Percentiles rank a stretch among this genome's conserved stretches.
phyloP scores from a whole-genome alignment of 768 basidiomycete genomes.

The Lentinula detonsa region DNA sequence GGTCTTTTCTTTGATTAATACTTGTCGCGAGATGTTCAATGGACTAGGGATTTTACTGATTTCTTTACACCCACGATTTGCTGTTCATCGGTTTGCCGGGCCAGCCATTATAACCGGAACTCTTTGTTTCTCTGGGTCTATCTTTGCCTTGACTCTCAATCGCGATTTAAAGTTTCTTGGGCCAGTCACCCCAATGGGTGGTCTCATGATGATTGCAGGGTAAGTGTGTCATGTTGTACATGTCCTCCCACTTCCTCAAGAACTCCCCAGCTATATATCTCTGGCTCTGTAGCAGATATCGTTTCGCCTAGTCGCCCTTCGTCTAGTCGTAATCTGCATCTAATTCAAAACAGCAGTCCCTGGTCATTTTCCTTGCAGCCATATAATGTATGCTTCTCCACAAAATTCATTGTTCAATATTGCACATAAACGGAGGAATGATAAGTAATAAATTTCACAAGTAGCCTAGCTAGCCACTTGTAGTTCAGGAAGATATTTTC shows the following conservation, averaged over 20 bases:
- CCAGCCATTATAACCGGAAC: slow-evolving; percentile 58
- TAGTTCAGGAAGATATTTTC: no score
- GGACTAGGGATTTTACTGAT: slow-evolving; percentile 60
- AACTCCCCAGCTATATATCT: slow-evolving; percentile 39
- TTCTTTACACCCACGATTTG: slow-evolving; percentile 58
- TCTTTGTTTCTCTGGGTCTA: slow-evolving; percentile 57
- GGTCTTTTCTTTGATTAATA: slow-evolving; percentile 8
- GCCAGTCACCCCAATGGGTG: slow-evolving; percentile 65
- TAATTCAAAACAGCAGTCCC: no score
- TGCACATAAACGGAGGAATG: no score
- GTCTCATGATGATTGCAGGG: slow-evolving; percentile 62
- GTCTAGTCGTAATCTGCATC: no score
- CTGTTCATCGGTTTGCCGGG: slow-evolving; percentile 56
- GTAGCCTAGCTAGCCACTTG: no score
- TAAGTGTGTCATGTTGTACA: slow-evolving; percentile 22
- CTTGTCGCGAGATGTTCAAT: slow-evolving; percentile 48
- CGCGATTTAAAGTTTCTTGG: slow-evolving; percentile 48
- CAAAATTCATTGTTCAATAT: no score
- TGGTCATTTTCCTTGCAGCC: no score
- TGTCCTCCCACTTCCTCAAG: slow-evolving; percentile 6
- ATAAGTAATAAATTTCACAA: no score
- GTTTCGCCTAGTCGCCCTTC: no score
- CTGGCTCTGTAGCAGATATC: slow-evolving; percentile 32
- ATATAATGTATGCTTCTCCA: no score
- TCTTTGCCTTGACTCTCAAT: slow-evolving; percentile 47